Base-by-base conservation (phyloP, 352 stramenopile species). In the Globisporangium barbulae region DNA sequence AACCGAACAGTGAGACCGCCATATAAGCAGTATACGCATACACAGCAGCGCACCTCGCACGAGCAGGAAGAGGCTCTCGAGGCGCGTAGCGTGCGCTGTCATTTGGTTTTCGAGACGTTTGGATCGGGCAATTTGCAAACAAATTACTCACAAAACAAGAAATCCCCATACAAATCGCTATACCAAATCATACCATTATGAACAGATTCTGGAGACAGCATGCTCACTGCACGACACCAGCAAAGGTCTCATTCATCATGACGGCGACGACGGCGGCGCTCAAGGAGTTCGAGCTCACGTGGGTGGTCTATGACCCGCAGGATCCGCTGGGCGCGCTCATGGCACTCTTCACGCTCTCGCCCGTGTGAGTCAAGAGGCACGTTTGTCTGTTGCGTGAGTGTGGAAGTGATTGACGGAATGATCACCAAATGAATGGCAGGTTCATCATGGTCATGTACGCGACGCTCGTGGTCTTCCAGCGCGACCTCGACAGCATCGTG, bases 371-470 rank as follows among this genome's bases (percentile, higher is more conserved):
- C 55, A 28, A 41, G n/a, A 5, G 4, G 13, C 12, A 10, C 49
- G 15, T 8, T 4, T n/a, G 17, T 21, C 3, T 9, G 17, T 49
- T 28, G 7, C 10, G 5, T 12, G 13, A 6, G 28, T 28, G 33
- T 44, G 39, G 13, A 44, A 3, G n/a, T 39, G 49, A 22, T 6
- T 39, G 15, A 22, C 21, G 48, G 7, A 17, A 7, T 37, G n/a
- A 21, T 2, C 15, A 13, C 54, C 17, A 5, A 7, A 9, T 61
- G 1, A 6, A 10, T 53, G 10, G 31, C 70, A 95, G 86, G 53
- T 95, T 93, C 65, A 75, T 95, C 64, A 81, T 90, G 66, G 85
- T 95, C 70, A 90, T 90, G 74, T 91, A 90, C 71, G 63, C 79
- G 53, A 94, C 87, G 59, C 68, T 93, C 41, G 71, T 94, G 25